Base-by-base conservation (phyloP, 164 flowering plant species). In the Magnolia officinalis region DNA sequence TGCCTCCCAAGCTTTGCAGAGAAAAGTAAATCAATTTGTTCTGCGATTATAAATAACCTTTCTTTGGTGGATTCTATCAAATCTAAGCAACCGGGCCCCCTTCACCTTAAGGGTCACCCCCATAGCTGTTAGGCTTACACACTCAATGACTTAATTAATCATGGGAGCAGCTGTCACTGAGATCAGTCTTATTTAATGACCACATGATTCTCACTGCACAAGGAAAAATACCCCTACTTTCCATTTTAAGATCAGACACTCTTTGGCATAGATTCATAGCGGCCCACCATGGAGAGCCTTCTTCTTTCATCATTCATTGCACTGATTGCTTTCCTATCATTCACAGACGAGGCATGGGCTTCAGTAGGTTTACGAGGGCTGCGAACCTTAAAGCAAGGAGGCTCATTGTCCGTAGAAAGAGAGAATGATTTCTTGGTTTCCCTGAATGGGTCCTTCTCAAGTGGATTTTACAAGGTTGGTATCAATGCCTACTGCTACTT, bases 381-480 rank as follows among this genome's bases (percentile, higher is more conserved):
- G n/a, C 14, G 0, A 13, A 59, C 5, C 63, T 19, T 59, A 59
- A 59, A 59, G n/a, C 63, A 59, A 37, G 45, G 45, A 5, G 45
- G 45, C 45, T 85, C 86, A 10, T 78, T 85, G 1, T 72, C 74
- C 1, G 83, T 78, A 0, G 86, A 81, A 69, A 72, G 66, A 52
- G 50, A 52, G 14, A 21, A 64, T 1, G 76, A 76, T 49, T 66
- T 76, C 13, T 58, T 86, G 29, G 11, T 72, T 7, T 86, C 86
- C 1, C 74, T 68, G 0, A 66, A 78, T 19, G 68, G 80, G 6
- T 14, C 61, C 13, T 84, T 80, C 82, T 21, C 81, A 1, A 80
- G 80, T 1, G 86, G 86, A 8, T 84, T 84, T 70, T 72, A 63
- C 67, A 24, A 55, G 1, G 84, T 82, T 19, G 86, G 86, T 4